Percentiles rank a stretch among this genome's conserved stretches.
Evolutionary conservation across 2,329 filamentous ascomycete species (phyloP).

Genomic region (Didymosphaeria variabile): DNA sequence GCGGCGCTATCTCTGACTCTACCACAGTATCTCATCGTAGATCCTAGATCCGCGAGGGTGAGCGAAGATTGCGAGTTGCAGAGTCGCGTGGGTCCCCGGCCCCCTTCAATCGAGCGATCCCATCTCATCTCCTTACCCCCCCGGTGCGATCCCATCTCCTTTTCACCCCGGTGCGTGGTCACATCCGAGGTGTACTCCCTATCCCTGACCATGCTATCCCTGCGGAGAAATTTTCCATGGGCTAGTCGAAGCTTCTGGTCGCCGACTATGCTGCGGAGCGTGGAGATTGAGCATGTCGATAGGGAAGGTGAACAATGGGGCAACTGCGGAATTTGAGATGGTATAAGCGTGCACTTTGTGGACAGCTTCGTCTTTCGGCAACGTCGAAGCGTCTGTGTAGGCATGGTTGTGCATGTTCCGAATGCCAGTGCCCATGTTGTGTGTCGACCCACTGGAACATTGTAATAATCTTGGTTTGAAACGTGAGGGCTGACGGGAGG

Average conservation of each 20-base stretch:
- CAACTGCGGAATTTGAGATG: not conserved
- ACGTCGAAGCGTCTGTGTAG: not conserved
- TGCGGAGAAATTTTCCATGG: not conserved
- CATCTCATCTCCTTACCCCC: not conserved
- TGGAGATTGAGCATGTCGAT: not conserved
- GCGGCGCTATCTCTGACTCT: not conserved
- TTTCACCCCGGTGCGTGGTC: not conserved
- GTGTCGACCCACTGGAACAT: not conserved
- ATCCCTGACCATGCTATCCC: not conserved
- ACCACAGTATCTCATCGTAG: not conserved
- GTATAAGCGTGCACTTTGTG: not conserved
- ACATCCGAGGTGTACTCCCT: not conserved
- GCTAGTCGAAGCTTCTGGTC: not conserved
- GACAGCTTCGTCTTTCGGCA: not conserved
- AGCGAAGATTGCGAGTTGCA: not conserved
- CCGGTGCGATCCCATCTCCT: not conserved
- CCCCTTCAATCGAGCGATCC: conserved; percentile 4
- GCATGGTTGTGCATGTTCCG: not conserved
- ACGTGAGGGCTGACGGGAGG: not conserved
- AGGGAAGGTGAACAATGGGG: not conserved
- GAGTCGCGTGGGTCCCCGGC: not conserved
- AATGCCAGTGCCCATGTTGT: not conserved
- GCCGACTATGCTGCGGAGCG: not conserved
- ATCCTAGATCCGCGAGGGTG: not conserved
- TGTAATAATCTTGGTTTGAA: not conserved